These are phyloP conservation scores for Fusarium sp. DNA, from an alignment of 2,329 filamentous ascomycete species.

Conservation along the genomic window DNA sequence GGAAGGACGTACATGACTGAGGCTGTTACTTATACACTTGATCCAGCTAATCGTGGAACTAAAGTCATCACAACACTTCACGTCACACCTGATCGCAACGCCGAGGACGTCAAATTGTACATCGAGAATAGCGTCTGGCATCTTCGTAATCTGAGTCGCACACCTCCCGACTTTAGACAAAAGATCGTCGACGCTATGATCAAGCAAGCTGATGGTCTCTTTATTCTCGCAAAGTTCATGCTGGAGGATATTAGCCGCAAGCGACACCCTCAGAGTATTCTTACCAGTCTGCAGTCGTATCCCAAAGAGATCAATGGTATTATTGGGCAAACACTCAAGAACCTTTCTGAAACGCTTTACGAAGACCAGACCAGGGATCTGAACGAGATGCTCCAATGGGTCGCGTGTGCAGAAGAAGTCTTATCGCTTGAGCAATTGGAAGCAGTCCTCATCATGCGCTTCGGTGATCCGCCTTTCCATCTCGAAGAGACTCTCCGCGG, in stretches of 20 bases:
- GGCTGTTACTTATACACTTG: conserved; percentile 51
- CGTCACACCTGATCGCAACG: conserved; percentile 58
- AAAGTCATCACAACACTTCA: conserved; percentile 55
- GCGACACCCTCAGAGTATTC: conserved; percentile 59
- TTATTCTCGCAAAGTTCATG: conserved; percentile 64
- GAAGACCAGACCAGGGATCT: conserved; percentile 56
- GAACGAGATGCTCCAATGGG: conserved; percentile 62
- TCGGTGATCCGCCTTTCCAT: conserved; percentile 56
- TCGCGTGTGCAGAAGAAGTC: conserved; percentile 58
- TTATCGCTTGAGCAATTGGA: conserved; percentile 60
- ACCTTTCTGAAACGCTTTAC: conserved; percentile 56
- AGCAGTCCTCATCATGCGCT: conserved; percentile 57
- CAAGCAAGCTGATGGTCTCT: conserved; percentile 60
- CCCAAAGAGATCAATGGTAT: conserved; percentile 60
- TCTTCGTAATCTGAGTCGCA: conserved; percentile 54
- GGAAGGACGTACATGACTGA: conserved; percentile 59
- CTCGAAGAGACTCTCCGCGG: conserved; percentile 59
- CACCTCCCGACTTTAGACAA: conserved; percentile 50
- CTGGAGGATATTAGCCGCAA: conserved; percentile 61
- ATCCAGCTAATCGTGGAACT: conserved; percentile 48
- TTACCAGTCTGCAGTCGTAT: conserved; percentile 59
- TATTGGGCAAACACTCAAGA: conserved; percentile 56
- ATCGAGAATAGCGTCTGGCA: conserved; percentile 57
- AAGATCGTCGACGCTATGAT: conserved; percentile 57
- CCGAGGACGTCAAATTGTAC: conserved; percentile 57